Base-by-base conservation (phyloP, 1,284 basidiomycete species). In the Trametes sp. region DNA sequence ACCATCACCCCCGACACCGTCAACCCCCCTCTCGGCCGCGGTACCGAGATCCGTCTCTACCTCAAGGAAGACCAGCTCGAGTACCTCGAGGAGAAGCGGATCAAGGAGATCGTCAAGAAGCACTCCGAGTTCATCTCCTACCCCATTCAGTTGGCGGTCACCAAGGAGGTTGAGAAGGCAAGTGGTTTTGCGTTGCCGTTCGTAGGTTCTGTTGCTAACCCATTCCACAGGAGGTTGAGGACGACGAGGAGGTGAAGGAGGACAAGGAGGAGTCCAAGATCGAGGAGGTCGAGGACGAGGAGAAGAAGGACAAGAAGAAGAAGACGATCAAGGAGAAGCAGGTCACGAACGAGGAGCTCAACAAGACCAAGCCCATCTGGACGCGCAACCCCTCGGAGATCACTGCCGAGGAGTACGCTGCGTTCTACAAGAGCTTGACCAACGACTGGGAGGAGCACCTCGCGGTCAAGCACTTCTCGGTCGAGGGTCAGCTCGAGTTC, bases 41-140 rank as follows among this genome's bases (percentile, higher is more conserved):
- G 97, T 82, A 93, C 94, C 62, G 94, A 97, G 81, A 88, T 99
- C 77, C 94, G 94, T 73, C 90, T 99, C 69, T 95, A 83, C 87
- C 84, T 99, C 79, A 99, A 99, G 87, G 98, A 99, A 78, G 97
- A 99, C 80, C 96, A 98, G 82, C 89, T 93, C 70, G 98, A 99
- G 81, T 99, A 98, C 84, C 88, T 98, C 62, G 97, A 99, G 84
- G 98, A 99, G 88, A 98, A 98, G 88, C 90, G 90, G 80, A 96
- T 99, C 88, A 97, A 97, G 85, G 98, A 99, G 73, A 95, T 98
- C 71, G 97, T 99, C 80, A 99, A 99, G 90, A 99, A 99, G 88
- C 98, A 99, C 88, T 99, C 98, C 75, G 97, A 99, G 84, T 99
- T 99, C 86, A 99, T 99, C 83, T 98, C 97, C 53, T 99, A 99